These are phyloP conservation scores for Ochetophila trinervis DNA, from an alignment of 306 rosid species.

Conservation along the genomic window DNA sequence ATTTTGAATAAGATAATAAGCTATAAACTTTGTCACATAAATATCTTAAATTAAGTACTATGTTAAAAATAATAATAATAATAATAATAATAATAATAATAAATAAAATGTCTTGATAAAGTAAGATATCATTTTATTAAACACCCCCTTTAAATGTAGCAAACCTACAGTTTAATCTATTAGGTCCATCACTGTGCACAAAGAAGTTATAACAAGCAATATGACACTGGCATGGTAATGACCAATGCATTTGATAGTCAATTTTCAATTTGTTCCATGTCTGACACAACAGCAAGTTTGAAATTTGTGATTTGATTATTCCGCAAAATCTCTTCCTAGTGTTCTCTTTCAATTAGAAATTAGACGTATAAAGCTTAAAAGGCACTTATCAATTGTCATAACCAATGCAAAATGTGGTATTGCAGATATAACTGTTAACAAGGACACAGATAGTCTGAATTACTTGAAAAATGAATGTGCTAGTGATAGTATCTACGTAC, in stretches of 20 bases:
- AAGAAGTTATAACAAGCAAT: background rate
- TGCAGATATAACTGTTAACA: background rate
- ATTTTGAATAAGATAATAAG: too few relatives aligned
- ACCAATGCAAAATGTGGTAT: background rate
- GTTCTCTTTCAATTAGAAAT: background rate
- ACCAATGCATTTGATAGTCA: too few relatives aligned
- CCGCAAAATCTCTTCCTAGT: background rate
- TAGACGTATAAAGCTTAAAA: background rate
- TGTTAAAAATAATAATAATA: too few relatives aligned
- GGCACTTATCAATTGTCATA: background rate
- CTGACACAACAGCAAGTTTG: too few relatives aligned
- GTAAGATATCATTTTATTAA: too few relatives aligned
- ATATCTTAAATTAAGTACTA: too few relatives aligned
- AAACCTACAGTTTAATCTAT: background rate
- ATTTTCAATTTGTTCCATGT: background rate
- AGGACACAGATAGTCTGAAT: background rate
- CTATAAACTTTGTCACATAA: too few relatives aligned
- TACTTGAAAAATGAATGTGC: background rate
- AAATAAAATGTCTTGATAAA: too few relatives aligned
- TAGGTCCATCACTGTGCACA: too few relatives aligned
- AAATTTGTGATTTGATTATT: background rate
- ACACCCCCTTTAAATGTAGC: background rate
- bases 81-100: too few relatives aligned
- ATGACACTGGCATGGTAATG: background rate
- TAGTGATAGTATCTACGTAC: constrained; percentile 28